Evolutionary conservation across 345 rosid species (phyloP).

Genomic region (Acer saccharum): DNA sequence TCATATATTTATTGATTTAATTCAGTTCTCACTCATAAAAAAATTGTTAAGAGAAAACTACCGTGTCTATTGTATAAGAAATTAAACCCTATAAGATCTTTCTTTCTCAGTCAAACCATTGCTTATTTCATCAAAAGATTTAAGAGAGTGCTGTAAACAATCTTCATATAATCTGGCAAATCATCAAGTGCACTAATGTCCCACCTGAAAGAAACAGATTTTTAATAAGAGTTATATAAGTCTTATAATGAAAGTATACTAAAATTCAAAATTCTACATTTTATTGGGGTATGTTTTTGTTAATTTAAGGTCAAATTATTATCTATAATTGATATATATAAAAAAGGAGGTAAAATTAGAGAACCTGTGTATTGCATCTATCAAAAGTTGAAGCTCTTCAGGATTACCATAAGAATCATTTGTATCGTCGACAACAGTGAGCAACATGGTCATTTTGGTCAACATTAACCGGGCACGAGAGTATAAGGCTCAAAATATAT

Average conservation of each 20-base stretch:
- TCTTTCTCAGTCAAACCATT: neutral
- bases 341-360: neutral
- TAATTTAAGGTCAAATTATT: too few species aligned
- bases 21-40: too few species aligned
- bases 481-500: neutral
- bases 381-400: neutral
- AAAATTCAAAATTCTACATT: too few species aligned
- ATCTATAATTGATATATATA: too few species aligned
- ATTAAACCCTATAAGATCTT: neutral
- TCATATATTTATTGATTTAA: too few species aligned
- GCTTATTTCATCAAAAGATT: neutral
- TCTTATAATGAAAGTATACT: too few species aligned
- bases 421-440: neutral
- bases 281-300: too few species aligned
- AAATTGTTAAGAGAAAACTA: neutral
- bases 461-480: neutral
- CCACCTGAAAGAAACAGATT: constrained; percentile 4
- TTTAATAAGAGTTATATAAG: neutral
- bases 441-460: neutral
- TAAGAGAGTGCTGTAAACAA: neutral
- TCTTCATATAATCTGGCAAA: constrained; percentile 8
- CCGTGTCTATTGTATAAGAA: neutral
- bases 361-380: neutral
- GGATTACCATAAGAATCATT: neutral
- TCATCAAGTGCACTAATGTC: neutral